Base-by-base conservation (phyloP, 2,329 filamentous ascomycete genomes). In the Aureobasidium uvarum region DNA sequence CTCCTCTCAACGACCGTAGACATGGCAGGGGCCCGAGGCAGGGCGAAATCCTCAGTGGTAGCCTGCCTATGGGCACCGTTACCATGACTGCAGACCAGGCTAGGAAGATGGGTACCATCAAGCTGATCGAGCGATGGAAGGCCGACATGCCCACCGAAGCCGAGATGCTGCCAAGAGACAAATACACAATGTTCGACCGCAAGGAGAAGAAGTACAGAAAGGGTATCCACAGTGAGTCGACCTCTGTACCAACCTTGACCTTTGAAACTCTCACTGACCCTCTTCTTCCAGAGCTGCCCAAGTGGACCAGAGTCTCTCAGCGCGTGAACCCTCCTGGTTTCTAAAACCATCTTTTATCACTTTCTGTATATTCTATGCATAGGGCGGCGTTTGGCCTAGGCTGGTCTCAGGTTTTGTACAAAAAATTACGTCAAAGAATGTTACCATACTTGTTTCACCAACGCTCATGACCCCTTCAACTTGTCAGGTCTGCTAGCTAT, bases 181-280 rank as follows among this genome's bases (percentile, higher is more conserved):
- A 99, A 81, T 99, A 99, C 81, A 96, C 92, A 33, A 89, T 99
- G 74, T 99, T 98, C 79, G 94, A 96, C 79, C 88, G 93, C 72
- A 97, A 98, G 79, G 92, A 90, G 77, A 96, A 93, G 86, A 88
- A 86, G 72, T 99, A 98, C 78, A 85, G 95, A 76, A 99, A 99
- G 86, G 91, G 92, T 65, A 93, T 99, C 77, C 94, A 98, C 80
- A 98, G 93, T 96, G 84, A 72, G 92, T 65, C 14, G 38, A 2
- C 8, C 11, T 4, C 11, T 11, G 23, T 41, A 3, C 25, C 48
- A 64, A 23, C n/a, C 13, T 23, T 31, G n/a, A 20, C 1, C 8
- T 36, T n/a, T 56, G 11, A 20, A 16, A 23, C 6, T 2, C 86
- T 65, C n/a, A 16, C 46, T 43, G 58, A 25, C 41, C 65, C 13